Evolutionary conservation across 306 rosid species (phyloP).

Genomic region (Acacia melanoxylon): DNA sequence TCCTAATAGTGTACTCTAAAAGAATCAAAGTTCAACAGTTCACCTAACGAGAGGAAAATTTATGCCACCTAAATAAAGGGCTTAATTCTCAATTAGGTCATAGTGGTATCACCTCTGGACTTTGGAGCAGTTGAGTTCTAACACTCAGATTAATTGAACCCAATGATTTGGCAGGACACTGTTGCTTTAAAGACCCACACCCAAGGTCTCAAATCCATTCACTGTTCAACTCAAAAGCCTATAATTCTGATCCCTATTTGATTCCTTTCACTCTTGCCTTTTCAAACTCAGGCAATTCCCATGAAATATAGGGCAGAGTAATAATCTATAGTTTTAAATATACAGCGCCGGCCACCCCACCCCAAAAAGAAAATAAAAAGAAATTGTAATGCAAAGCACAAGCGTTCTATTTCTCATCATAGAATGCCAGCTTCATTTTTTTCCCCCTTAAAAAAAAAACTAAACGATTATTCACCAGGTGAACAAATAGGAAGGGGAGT

Average conservation of each 20-base stretch:
- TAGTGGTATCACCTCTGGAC: background rate
- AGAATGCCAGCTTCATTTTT: slow-evolving; percentile 6
- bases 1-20: background rate
- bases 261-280: slow-evolving; percentile 35
- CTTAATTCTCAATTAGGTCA: background rate
- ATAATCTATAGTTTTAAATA: background rate
- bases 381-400: slow-evolving; percentile 34
- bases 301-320: background rate
- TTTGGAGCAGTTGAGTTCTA: background rate
- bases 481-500: too few relatives aligned
- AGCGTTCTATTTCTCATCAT: slow-evolving; percentile 37
- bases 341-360: background rate
- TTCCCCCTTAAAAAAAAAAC: too few relatives aligned
- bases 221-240: slow-evolving; percentile 16
- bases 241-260: background rate
- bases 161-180: slow-evolving; percentile 7
- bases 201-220: slow-evolving; percentile 28
- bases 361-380: background rate
- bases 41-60: background rate
- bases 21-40: background rate
- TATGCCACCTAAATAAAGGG: background rate
- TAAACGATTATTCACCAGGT: too few relatives aligned
- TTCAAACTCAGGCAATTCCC: slow-evolving; percentile 10
- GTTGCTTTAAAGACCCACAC: slow-evolving; percentile 28
- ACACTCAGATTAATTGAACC: slow-evolving; percentile 21